These are phyloP conservation scores for Eragrostis curvula DNA, from an alignment of 176 grass and related monocot genomes.

Conservation along the genomic window DNA sequence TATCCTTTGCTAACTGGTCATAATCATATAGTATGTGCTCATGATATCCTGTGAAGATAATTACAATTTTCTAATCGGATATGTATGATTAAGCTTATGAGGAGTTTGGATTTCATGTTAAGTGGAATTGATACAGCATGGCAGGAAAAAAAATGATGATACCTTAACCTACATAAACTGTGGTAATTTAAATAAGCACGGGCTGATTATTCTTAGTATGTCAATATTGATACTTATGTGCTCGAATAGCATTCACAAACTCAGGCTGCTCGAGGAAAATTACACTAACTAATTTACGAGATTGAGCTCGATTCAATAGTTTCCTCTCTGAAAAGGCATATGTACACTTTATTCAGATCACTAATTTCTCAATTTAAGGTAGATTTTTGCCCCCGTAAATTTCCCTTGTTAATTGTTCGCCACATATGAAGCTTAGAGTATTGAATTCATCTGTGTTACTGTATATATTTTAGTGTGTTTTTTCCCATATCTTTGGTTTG, in stretches of 20 bases:
- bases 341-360: not conserved
- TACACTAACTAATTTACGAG: not conserved
- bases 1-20: not conserved
- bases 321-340: not conserved
- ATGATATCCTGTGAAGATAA: not conserved
- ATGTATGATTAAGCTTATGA: not conserved
- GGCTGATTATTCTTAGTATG: too few relatives aligned
- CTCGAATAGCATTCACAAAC: not conserved
- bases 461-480: not conserved
- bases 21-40: slow-evolving; percentile 15
- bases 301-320: not conserved
- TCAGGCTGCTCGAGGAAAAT: slow-evolving; percentile 11
- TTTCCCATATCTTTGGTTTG: not conserved
- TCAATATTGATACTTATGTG: not conserved
- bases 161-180: not conserved
- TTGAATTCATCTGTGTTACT: too few relatives aligned
- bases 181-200: too few relatives aligned
- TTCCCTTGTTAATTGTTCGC: not conserved
- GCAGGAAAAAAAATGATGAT: not conserved
- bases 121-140: not conserved
- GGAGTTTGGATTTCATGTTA: not conserved
- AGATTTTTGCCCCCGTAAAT: not conserved
- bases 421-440: too few relatives aligned
- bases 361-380: not conserved
- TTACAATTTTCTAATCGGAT: not conserved